These are phyloP conservation scores for Apophysomyces variabilis DNA, from an alignment of 371 early-diverging fungal genomes.

Conservation along the genomic window DNA sequence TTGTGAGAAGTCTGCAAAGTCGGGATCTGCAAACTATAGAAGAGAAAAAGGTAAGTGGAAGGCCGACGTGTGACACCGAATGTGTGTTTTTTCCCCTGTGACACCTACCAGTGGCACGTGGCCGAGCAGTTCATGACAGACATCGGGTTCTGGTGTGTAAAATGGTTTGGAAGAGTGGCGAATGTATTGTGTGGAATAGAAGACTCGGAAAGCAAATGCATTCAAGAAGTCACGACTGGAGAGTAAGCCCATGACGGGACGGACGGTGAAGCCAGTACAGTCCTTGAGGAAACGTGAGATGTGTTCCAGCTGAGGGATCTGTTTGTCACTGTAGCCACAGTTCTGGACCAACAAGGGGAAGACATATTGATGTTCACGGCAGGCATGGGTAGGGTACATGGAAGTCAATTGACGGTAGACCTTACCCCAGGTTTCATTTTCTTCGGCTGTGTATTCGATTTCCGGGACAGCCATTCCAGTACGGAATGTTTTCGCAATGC, in stretches of 20 bases:
- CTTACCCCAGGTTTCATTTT: slow-evolving; percentile 86
- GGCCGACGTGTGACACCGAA: background rate
- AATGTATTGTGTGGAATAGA: slow-evolving; percentile 97
- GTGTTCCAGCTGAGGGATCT: slow-evolving; percentile 91
- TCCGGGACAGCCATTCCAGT: slow-evolving; percentile 87
- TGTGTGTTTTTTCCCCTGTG: background rate
- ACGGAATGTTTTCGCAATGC: slow-evolving; percentile 82
- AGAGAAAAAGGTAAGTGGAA: background rate
- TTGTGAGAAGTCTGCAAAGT: slow-evolving; percentile 95
- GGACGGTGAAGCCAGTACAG: slow-evolving; percentile 94
- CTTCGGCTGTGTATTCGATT: slow-evolving; percentile 83
- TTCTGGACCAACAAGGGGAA: slow-evolving; percentile 91
- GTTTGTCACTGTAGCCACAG: slow-evolving; percentile 86
- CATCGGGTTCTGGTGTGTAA: slow-evolving; percentile 96
- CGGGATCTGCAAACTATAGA: slow-evolving; percentile 87
- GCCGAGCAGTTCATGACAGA: slow-evolving; percentile 87
- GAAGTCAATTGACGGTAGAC: slow-evolving; percentile 79
- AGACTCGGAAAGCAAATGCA: slow-evolving; percentile 97
- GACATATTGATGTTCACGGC: slow-evolving; percentile 90
- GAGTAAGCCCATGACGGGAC: slow-evolving; percentile 95
- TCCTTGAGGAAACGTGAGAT: slow-evolving; percentile 95
- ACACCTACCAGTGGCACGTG: slow-evolving; percentile 69
- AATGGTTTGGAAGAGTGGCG: slow-evolving; percentile 90
- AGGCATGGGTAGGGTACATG: slow-evolving; percentile 89
- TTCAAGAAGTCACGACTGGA: slow-evolving; percentile 95